Base-by-base conservation (phyloP, 2,329 filamentous ascomycete species). In the Fusarium sp. region DNA sequence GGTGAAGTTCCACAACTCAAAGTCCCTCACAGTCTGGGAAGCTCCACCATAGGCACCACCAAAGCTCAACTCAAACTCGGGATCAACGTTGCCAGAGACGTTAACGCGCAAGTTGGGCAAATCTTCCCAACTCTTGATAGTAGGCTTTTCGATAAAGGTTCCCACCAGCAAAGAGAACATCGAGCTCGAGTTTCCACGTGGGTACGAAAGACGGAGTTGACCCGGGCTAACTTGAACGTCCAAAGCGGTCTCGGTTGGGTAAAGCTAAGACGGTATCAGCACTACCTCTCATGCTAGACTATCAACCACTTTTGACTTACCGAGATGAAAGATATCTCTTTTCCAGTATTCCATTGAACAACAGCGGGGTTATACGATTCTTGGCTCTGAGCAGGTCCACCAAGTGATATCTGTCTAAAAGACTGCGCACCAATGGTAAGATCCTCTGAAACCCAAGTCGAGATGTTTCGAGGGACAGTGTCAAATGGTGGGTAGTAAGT, bases 341-440 rank as follows among this genome's bases (percentile, higher is more conserved):
- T 70, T 7, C 79, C 81, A 7, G 80, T 81, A 18, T 80, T 74
- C 89, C 88, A 90, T 71, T 90, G 88, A 0, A 87, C 82, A 8
- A 90, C 84, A 0, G 86, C 85, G 0, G 88, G 88, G 61, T 86
- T 89, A 76, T 88, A 90, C 0, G 85, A 82, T 9, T 75, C 80
- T 7, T 82, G 82, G 45, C 85, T 86, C 53, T 81, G 81, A 2
- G 83, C 80, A 7, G 85, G 84, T 0, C 88, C 89, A 12, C 88
- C 88, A 8, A 89, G 75, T 3, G 83, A 82, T 43, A 81, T 84
- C 75, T 90, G 84, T 14, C 85, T 81, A 68, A 88, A 89, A 0
- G 86, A 85, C 72, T 88, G 84, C 0, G 85, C 87, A 40, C 89
- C 89, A 64, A 91, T 89, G 11, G 84, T 89, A 13, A 90, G 78